Conservation (phyloP, 352 stramenopile genomes). For the Phytophthora pluvialis region DNA sequence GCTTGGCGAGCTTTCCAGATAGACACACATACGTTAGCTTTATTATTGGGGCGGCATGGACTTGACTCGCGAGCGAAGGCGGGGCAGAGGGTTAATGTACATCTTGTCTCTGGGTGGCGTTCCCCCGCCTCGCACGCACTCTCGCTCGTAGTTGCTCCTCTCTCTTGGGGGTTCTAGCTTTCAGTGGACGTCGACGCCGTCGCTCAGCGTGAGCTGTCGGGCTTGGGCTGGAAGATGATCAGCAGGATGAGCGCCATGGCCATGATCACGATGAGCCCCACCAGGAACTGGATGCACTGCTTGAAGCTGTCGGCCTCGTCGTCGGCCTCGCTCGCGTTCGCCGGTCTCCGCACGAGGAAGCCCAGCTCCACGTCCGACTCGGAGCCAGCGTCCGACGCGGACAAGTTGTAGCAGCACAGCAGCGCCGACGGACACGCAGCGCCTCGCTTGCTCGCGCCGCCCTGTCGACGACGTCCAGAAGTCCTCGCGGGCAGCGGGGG, state of each 20-base stretch:
- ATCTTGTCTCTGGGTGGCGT: slow-evolving; percentile 29
- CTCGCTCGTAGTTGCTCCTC: slow-evolving; percentile 6
- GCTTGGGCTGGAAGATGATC: slow-evolving; percentile 67
- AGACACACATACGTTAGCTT: slow-evolving; percentile 17
- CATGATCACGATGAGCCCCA: slow-evolving; percentile 75
- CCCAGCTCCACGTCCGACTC: slow-evolving; percentile 63
- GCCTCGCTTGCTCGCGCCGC: not conserved
- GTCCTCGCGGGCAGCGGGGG: slow-evolving; percentile 23
- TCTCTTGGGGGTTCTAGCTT: slow-evolving; percentile 3
- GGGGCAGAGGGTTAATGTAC: slow-evolving; percentile 22
- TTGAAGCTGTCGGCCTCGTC: slow-evolving; percentile 63
- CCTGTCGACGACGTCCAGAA: slow-evolving; percentile 2
- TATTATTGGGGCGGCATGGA: slow-evolving; percentile 19
- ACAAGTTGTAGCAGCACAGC: slow-evolving; percentile 32
- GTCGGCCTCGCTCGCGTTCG: slow-evolving; percentile 21
- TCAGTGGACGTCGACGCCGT: not conserved
- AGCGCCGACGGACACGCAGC: slow-evolving; percentile 8
- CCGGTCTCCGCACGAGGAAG: slow-evolving; percentile 32
- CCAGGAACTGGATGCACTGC: slow-evolving; percentile 75
- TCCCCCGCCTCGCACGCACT: slow-evolving; percentile 5
- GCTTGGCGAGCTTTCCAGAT: not conserved
- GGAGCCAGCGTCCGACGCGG: slow-evolving; percentile 28
- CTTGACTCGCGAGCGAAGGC: slow-evolving; percentile 12
- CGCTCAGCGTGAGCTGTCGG: slow-evolving; percentile 30
- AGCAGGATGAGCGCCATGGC: slow-evolving; percentile 68